A percentile compares a stretch with the other conserved stretches of the same genome.
phyloP scores from a whole-genome alignment of 1,139 yeast species.

The Yamadazyma kanchanaburiensis region DNA sequence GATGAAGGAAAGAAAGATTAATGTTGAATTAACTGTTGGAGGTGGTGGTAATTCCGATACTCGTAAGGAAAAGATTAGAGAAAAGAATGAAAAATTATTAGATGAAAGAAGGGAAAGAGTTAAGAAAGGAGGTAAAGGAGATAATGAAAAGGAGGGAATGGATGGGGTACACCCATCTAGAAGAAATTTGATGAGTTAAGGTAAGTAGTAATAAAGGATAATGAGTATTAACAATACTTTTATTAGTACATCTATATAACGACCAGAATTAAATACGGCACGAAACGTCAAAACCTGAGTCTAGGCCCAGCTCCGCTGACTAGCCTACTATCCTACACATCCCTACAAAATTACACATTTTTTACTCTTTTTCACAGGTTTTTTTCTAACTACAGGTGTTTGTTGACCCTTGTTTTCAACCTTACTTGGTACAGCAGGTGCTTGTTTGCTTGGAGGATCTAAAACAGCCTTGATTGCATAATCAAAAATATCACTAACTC shows the following conservation, averaged over 20 bases:
- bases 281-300: too few species aligned
- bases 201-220: too few species aligned
- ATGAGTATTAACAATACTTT: slow-evolving; percentile 1
- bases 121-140: slow-evolving; percentile 31
- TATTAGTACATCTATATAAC: slow-evolving; percentile 1
- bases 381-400: slow-evolving; percentile 17
- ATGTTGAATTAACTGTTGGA: slow-evolving; percentile 95
- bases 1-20: slow-evolving; percentile 69
- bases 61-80: slow-evolving; percentile 67
- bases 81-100: slow-evolving; percentile 71
- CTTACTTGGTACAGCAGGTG: slow-evolving; percentile 3
- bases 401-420: slow-evolving; percentile 3
- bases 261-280: too few species aligned
- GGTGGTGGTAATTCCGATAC: slow-evolving; percentile 90
- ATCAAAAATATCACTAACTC: slow-evolving; percentile 80
- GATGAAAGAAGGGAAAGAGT: slow-evolving; percentile 60
- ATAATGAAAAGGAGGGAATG: slow-evolving; percentile 17
- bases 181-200: slow-evolving; percentile 17
- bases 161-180: slow-evolving; percentile 56
- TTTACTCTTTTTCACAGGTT: slow-evolving; percentile 42
- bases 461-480: slow-evolving; percentile 73
- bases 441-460: slow-evolving; percentile 40
- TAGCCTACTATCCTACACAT: too few species aligned
- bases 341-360: slow-evolving; percentile 46
- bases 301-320: too few species aligned